phyloP scores from a whole-genome alignment of 1,139 yeast genomes.

The Hyphopichia fennica region DNA sequence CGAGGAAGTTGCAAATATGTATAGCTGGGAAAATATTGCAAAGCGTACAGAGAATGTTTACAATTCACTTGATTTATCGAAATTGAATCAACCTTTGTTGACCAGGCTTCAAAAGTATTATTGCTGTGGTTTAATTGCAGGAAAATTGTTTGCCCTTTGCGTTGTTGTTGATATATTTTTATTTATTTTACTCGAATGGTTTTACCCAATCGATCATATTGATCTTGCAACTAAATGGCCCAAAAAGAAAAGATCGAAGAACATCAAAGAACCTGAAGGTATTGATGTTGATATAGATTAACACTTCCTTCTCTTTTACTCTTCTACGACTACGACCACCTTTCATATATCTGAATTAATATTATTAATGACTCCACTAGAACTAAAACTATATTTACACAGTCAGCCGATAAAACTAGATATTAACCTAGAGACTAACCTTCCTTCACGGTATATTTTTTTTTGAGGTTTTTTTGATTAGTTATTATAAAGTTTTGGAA shows the following conservation, averaged over 20 bases:
- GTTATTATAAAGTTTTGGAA: too few species aligned
- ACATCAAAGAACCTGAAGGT: neutral
- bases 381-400: too few species aligned
- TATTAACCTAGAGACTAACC: too few species aligned
- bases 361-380: neutral
- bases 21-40: conserved; percentile 93
- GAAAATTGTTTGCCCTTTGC: conserved; percentile 74
- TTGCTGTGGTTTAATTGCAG: conserved; percentile 81
- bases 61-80: conserved; percentile 47
- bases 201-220: conserved; percentile 66
- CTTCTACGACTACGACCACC: too few species aligned
- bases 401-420: too few species aligned
- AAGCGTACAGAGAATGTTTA: conserved; percentile 82
- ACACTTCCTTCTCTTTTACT: too few species aligned
- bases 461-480: too few species aligned
- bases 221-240: conserved; percentile 86
- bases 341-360: too few species aligned
- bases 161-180: conserved; percentile 77
- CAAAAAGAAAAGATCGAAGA: conserved; percentile 13
- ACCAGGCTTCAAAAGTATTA: conserved; percentile 58
- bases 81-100: conserved; percentile 50
- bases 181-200: conserved; percentile 61
- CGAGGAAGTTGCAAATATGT: conserved; percentile 74
- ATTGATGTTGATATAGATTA: neutral
- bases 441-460: too few species aligned